Conservation (phyloP, 177 flowering plant species). For the Telopea speciosissima region DNA sequence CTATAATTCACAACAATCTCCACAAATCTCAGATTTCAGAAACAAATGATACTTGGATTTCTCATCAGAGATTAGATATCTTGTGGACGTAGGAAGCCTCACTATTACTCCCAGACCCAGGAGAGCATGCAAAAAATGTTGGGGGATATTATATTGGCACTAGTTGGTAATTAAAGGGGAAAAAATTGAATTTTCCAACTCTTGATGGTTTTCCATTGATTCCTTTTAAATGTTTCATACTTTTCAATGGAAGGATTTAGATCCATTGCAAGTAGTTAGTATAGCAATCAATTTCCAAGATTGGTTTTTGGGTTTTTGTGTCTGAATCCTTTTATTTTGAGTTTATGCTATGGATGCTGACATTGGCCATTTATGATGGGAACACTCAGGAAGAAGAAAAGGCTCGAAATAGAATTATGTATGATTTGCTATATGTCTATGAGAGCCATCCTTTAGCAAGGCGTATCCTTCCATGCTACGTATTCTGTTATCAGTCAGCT, state of each 20-base stretch:
- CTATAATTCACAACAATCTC: background rate
- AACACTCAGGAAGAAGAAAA: conserved; percentile 67
- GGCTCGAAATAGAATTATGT: conserved; percentile 67
- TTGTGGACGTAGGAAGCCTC: background rate
- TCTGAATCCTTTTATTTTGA: background rate
- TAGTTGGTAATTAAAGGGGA: too few species aligned
- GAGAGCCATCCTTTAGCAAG: conserved; percentile 51
- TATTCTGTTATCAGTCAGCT: conserved; percentile 29
- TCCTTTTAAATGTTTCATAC: background rate
- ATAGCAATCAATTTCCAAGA: too few species aligned
- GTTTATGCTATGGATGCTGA: background rate
- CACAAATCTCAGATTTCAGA: background rate
- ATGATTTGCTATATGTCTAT: conserved; percentile 70
- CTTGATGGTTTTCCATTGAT: background rate
- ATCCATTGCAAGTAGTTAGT: too few species aligned
- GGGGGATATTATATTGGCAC: too few species aligned
- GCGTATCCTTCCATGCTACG: conserved; percentile 22
- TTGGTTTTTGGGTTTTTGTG: background rate
- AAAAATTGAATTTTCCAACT: background rate
- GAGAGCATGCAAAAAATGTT: too few species aligned
- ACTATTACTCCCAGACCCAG: background rate
- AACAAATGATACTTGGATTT: background rate
- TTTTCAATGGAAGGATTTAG: too few species aligned
- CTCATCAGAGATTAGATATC: background rate
- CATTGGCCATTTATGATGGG: background rate